Base-by-base conservation (phyloP, 352 stramenopile genomes). In the Phytophthora europaea region DNA sequence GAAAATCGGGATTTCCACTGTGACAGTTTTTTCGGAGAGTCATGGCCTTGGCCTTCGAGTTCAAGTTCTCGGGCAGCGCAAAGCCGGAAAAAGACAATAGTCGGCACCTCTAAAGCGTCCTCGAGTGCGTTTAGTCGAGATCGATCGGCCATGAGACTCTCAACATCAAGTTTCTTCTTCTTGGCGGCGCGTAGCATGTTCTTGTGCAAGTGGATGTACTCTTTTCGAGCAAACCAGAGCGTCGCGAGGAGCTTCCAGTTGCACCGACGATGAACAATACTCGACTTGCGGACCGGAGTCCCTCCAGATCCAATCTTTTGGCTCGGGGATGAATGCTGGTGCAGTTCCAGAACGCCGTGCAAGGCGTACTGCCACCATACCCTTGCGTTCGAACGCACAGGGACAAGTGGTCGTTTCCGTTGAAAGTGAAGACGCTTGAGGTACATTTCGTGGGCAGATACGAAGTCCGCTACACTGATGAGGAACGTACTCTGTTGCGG, bases 341-440 rank as follows among this genome's bases (percentile, higher is more conserved):
- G 90, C 59, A 95, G 65, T 20, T 92, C 71, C 59, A 90, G 81
- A 22, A 93, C 87, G 23, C 87, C 87, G 38, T 84, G 82, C 12
- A 95, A 64, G 2, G 88, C 90, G 36, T 97, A 95, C 61, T 89
- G 71, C 90, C 90, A 97, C 90, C 90, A 97, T 54, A 74, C 58
- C 31, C 66, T 83, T 3, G 83, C 72, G 40, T 94, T 81, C 3
- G 75, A 76, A 15, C 73, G 77, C 26, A 94, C 67, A 13, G 85
- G 63, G 34, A 85, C 77, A 13, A 60, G 82, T 18, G 88, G 88
- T 9, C 90, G 80, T 38, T 91, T 86, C 54, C 84, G 82, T 22
- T 87, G 81, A 43, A 86, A 94, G 57, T 95, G 88, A 56, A 95
- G 85, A 5, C 86, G 82, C 67, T 95, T 95, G 28, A 97, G 77